These are phyloP conservation scores for Alternaria gansuensis DNA, from an alignment of 2,329 filamentous ascomycete species.

Conservation along the genomic window DNA sequence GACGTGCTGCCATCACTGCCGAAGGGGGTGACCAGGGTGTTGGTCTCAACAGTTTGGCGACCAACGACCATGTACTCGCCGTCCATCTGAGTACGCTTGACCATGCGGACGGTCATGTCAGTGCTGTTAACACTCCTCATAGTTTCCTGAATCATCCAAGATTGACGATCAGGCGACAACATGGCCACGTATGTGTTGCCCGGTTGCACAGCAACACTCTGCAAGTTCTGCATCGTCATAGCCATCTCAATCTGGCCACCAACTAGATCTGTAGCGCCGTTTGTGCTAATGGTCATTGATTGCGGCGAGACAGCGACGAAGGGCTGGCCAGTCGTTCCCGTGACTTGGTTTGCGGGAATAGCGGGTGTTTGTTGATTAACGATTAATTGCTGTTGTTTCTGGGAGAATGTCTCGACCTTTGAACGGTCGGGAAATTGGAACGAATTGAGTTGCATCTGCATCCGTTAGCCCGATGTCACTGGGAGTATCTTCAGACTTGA, in stretches of 20 bases:
- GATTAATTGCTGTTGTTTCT: constrained; percentile 52
- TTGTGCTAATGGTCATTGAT: constrained; percentile 50
- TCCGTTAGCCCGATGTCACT: constrained; percentile 16
- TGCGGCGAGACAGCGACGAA: constrained; percentile 47
- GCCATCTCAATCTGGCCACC: constrained; percentile 50
- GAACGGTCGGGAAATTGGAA: constrained; percentile 51
- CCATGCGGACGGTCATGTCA: constrained; percentile 51
- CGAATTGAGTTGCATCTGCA: constrained; percentile 50
- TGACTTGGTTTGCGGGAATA: constrained; percentile 49
- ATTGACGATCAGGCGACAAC: constrained; percentile 50
- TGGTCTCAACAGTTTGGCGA: constrained; percentile 50
- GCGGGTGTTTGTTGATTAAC: constrained; percentile 52
- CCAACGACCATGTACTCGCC: constrained; percentile 53
- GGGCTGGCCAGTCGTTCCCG: constrained; percentile 50
- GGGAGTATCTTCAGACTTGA: rapidly evolving
- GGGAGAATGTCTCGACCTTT: constrained; percentile 51
- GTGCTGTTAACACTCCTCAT: constrained; percentile 51
- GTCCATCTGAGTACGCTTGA: constrained; percentile 48
- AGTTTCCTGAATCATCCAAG: constrained; percentile 52
- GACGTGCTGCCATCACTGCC: constrained; percentile 37
- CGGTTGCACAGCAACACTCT: constrained; percentile 42
- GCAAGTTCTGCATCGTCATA: constrained; percentile 44
- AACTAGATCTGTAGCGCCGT: constrained; percentile 49
- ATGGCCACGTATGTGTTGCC: constrained; percentile 51
- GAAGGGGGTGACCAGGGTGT: constrained; percentile 46